Conservation (phyloP, 2,329 filamentous ascomycete genomes). For the Leptographium lundbergii region DNA sequence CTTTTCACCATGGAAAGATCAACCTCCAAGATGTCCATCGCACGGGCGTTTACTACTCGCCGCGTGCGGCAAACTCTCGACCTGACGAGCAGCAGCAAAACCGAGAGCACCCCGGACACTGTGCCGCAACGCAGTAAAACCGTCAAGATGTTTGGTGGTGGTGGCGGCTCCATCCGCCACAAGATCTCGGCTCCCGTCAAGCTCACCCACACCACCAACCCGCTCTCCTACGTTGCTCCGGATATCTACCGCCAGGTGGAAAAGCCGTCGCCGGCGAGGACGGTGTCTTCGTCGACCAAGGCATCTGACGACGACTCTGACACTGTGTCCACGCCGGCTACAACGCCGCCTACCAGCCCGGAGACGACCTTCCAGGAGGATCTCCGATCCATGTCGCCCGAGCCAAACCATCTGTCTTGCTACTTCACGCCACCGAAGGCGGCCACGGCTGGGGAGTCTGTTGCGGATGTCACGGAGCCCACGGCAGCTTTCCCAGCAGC, state of each 20-base stretch:
- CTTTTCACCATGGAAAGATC: not conserved
- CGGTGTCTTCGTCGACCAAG: conserved; percentile 38
- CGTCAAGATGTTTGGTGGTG: conserved; percentile 26
- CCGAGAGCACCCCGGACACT: conserved; percentile 19
- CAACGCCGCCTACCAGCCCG: conserved; percentile 51
- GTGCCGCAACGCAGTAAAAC: conserved; percentile 37
- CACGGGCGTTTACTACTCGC: conserved; percentile 60
- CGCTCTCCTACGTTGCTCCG: conserved; percentile 88
- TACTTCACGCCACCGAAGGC: conserved; percentile 46
- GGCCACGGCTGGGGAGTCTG: conserved; percentile 23
- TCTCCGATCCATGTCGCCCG: conserved; percentile 37
- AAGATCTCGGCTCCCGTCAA: conserved; percentile 83
- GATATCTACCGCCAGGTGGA: conserved; percentile 50
- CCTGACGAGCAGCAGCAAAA: conserved; percentile 20
- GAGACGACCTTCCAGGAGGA: conserved; percentile 43
- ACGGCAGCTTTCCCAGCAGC: conserved; percentile 13
- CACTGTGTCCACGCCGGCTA: conserved; percentile 42
- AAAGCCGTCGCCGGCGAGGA: conserved; percentile 27
- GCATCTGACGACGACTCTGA: conserved; percentile 65
- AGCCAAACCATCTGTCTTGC: conserved; percentile 54
- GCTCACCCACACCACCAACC: conserved; percentile 88
- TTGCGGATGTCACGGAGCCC: conserved; percentile 4
- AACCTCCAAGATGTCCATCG: conserved; percentile 27
- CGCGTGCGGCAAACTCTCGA: conserved; percentile 45
- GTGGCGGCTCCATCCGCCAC: conserved; percentile 37